These are phyloP conservation scores for Trametes cubensis DNA, from an alignment of 768 basidiomycete genomes.

Conservation along the genomic window DNA sequence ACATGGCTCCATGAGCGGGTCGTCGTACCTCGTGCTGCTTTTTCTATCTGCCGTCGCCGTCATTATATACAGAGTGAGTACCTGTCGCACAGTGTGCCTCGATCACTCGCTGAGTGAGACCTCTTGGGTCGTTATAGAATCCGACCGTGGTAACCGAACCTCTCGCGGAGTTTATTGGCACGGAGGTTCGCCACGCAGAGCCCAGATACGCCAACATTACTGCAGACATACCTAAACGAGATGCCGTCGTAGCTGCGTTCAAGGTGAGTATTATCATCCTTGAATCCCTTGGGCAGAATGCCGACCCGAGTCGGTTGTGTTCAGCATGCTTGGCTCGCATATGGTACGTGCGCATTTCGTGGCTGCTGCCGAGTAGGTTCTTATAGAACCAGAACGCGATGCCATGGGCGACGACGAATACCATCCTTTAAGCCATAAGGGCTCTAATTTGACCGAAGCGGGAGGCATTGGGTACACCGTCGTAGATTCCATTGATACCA, in stretches of 20 bases:
- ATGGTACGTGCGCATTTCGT: slow-evolving; percentile 54
- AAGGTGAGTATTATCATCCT: slow-evolving; percentile 49
- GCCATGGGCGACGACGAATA: slow-evolving; percentile 94
- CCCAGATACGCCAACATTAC: slow-evolving; percentile 35
- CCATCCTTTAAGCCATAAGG: slow-evolving; percentile 75
- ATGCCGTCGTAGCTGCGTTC: slow-evolving; percentile 79
- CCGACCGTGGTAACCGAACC: slow-evolving; percentile 13
- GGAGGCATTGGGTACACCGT: slow-evolving; percentile 89
- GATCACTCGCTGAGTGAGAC: neutral
- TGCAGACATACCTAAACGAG: slow-evolving; percentile 64
- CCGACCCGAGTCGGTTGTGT: slow-evolving; percentile 18
- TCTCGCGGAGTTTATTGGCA: slow-evolving; percentile 28
- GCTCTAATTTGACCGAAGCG: slow-evolving; percentile 75
- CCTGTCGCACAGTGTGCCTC: neutral
- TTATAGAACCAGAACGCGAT: slow-evolving; percentile 62
- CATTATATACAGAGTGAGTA: slow-evolving; percentile 22
- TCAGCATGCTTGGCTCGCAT: slow-evolving; percentile 85
- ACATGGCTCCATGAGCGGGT: neutral
- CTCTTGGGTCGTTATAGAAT: slow-evolving; percentile 8
- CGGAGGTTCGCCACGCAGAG: neutral
- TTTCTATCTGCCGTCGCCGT: slow-evolving; percentile 14
- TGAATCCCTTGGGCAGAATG: neutral
- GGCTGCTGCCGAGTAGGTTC: slow-evolving; percentile 17
- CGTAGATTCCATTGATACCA: slow-evolving; percentile 83
- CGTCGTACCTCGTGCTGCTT: slow-evolving; percentile 20